phyloP scores from a whole-genome alignment of 768 basidiomycete genomes.

The Boletus rubroflammeus region DNA sequence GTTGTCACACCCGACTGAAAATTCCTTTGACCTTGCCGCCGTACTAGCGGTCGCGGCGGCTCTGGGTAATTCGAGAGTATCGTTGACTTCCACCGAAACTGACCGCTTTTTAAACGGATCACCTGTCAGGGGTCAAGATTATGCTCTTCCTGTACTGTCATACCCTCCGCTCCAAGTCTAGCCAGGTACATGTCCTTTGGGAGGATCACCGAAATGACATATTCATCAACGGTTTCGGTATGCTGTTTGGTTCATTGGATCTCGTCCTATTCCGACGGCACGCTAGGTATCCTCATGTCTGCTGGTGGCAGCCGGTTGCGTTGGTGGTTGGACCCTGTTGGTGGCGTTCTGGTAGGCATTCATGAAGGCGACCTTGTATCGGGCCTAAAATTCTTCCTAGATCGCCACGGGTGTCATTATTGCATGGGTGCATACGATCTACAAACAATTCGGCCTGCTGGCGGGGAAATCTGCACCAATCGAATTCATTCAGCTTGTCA shows the following conservation, averaged over 20 bases:
- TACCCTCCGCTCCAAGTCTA: constrained; percentile 73
- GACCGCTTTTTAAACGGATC: background rate
- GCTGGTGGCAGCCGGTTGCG: constrained; percentile 72
- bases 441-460: constrained; percentile 77
- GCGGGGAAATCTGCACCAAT: constrained; percentile 91
- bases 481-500: constrained; percentile 86
- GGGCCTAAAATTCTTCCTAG: constrained; percentile 34
- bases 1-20: constrained; percentile 51
- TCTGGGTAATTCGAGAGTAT: constrained; percentile 43
- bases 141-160: constrained; percentile 84
- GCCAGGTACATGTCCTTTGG: constrained; percentile 94
- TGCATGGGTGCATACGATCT: constrained; percentile 74
- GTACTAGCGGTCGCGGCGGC: constrained; percentile 82
- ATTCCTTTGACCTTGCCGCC: constrained; percentile 73
- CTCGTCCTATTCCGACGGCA: background rate
- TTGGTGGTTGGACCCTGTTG: constrained; percentile 85
- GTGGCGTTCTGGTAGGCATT: constrained; percentile 63
- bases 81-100: background rate
- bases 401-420: constrained; percentile 77
- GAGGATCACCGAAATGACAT: constrained; percentile 94
- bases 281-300: constrained; percentile 74
- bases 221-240: constrained; percentile 79
- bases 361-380: background rate
- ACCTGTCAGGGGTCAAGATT: constrained; percentile 67
- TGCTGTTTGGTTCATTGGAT: constrained; percentile 10